Percentiles rank a stretch among this genome's conserved stretches.
These are phyloP conservation scores for Suhomyces maxii DNA, from an alignment of 1,139 yeast genomes.

Conservation along the genomic window DNA sequence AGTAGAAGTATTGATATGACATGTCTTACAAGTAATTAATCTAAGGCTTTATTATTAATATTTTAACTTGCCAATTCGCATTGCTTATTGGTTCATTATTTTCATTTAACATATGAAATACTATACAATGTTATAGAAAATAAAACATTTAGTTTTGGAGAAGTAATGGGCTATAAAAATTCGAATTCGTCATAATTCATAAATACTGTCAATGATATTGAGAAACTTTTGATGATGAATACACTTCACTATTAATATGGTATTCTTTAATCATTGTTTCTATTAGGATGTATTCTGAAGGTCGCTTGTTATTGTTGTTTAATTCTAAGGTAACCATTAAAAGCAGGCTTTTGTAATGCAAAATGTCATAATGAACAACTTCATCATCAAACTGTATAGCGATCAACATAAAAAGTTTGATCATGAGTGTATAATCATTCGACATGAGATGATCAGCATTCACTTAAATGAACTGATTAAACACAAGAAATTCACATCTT, in stretches of 20 bases:
- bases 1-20: no score
- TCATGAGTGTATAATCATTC: no score
- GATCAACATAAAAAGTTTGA: no score
- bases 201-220: constrained; percentile 13
- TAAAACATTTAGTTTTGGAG: neutral
- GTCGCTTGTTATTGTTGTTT: neutral
- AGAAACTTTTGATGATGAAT: neutral
- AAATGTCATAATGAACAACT: neutral
- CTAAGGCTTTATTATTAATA: no score
- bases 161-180: constrained; percentile 6
- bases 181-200: constrained; percentile 17
- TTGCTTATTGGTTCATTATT: neutral
- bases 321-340: neutral
- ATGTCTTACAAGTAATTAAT: no score
- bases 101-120: constrained; percentile 7
- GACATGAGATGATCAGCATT: no score
- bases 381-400: neutral
- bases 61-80: no score
- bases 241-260: neutral
- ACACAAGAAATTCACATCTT: no score
- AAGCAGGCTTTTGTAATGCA: constrained; percentile 2
- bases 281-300: neutral
- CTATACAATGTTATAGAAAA: constrained; percentile 8
- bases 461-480: no score
- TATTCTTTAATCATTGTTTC: neutral